Percentiles rank a stretch among this genome's conserved stretches.
phyloP scores from a whole-genome alignment of 1,284 basidiomycete species.

The Mycena citricolor region DNA sequence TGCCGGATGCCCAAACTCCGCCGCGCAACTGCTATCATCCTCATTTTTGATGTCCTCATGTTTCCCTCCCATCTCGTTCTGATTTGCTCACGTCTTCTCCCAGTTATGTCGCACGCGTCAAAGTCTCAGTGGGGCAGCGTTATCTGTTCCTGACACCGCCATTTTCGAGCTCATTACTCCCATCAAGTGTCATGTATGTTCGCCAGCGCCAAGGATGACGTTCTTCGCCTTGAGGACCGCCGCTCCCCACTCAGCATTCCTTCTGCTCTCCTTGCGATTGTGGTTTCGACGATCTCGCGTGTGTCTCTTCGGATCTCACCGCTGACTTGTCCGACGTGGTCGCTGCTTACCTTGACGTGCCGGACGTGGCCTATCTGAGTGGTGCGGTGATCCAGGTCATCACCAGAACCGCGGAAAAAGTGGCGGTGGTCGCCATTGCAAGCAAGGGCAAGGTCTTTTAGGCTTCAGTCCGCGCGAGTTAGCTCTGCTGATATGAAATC shows the following conservation, averaged over 20 bases:
- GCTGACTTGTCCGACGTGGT: conserved; percentile 45
- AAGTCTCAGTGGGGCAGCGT: conserved; percentile 23
- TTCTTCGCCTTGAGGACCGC: conserved; percentile 30
- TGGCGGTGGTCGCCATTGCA: conserved; percentile 66
- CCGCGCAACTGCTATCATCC: conserved; percentile 51
- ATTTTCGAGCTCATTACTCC: conserved; percentile 18
- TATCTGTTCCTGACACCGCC: conserved; percentile 20
- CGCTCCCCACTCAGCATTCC: conserved; percentile 47
- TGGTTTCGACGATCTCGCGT: conserved; percentile 44
- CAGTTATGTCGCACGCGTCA: conserved; percentile 43
- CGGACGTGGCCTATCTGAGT: conserved; percentile 53
- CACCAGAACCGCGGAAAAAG: conserved; percentile 67
- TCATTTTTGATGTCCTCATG: conserved; percentile 46
- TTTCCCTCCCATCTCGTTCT: neutral
- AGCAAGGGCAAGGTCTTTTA: conserved; percentile 52
- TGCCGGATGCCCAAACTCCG: conserved; percentile 40
- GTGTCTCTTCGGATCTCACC: conserved; percentile 62
- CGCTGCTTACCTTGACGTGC: conserved; percentile 41
- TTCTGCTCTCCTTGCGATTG: conserved; percentile 39
- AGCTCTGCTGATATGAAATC: neutral
- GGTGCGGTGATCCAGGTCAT: conserved; percentile 68
- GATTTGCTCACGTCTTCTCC: conserved; percentile 43
- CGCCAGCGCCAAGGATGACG: neutral
- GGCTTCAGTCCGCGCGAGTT: no score
- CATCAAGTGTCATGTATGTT: neutral